Evolutionary conservation across 129 eudicot species (phyloP).

Genomic region (Saussurea involucrata): DNA sequence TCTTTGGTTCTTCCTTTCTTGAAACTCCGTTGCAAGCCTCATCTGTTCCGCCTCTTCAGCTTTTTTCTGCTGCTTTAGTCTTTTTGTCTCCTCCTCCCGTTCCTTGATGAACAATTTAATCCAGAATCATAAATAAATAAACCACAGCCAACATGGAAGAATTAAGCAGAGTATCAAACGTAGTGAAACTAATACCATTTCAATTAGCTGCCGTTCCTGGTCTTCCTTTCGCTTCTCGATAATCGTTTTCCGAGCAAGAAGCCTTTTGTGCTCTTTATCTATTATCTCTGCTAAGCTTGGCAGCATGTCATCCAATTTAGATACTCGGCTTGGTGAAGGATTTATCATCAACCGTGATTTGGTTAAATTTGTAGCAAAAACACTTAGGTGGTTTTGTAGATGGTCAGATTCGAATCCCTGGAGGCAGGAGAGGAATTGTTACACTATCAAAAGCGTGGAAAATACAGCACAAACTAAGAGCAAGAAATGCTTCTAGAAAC

Average conservation of each 20-base stretch:
- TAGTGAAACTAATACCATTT: not conserved
- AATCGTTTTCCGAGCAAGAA: constrained; percentile 69
- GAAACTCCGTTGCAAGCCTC: constrained; percentile 50
- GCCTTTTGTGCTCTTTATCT: constrained; percentile 67
- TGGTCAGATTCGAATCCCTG: not conserved
- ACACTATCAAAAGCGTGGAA: not conserved
- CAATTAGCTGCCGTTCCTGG: constrained; percentile 26
- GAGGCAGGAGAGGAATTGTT: not conserved
- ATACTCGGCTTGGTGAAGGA: constrained; percentile 37
- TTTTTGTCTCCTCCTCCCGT: constrained; percentile 51
- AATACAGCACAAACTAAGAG: not conserved
- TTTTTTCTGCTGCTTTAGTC: constrained; percentile 38
- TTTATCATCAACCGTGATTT: not conserved
- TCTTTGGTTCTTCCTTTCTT: constrained; percentile 44
- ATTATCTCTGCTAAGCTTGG: constrained; percentile 51
- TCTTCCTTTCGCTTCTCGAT: constrained; percentile 76
- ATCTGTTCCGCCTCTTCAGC: constrained; percentile 42
- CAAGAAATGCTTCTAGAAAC: not conserved
- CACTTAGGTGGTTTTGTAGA: not conserved
- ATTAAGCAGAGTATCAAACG: not conserved
- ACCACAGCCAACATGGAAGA: not conserved
- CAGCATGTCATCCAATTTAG: constrained; percentile 44
- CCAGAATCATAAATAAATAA: not conserved
- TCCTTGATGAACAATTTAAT: constrained; percentile 14
- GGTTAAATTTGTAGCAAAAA: not conserved